Conservation (phyloP, 2,329 filamentous ascomycete genomes). For the Fusarium armeniacum region DNA sequence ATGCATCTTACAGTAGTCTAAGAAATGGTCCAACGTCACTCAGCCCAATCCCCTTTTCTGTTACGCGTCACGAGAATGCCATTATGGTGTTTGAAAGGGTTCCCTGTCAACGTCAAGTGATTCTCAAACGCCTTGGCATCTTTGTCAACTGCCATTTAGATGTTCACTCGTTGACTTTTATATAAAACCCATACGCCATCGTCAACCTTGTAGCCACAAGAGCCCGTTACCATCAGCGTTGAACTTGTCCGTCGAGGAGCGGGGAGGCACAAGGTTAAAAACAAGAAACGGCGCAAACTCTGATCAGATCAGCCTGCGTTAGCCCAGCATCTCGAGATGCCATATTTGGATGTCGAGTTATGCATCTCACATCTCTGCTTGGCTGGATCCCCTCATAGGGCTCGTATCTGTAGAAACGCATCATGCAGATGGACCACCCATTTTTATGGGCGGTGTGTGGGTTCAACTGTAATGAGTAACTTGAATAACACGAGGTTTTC, state of each 20-base stretch:
- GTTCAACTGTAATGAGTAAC: slow-evolving; percentile 29
- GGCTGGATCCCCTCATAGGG: slow-evolving; percentile 26
- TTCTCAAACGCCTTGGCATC: slow-evolving; percentile 3
- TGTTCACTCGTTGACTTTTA: neutral
- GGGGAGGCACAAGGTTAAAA: slow-evolving; percentile 20
- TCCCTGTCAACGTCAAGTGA: slow-evolving; percentile 21
- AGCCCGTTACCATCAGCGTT: slow-evolving; percentile 1
- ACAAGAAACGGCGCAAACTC: slow-evolving; percentile 27
- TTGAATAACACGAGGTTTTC: slow-evolving; percentile 16
- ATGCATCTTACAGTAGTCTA: slow-evolving; percentile 12
- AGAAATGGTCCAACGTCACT: slow-evolving; percentile 4
- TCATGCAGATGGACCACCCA: slow-evolving; percentile 26
- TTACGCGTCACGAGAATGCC: slow-evolving; percentile 5
- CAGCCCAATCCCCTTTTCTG: neutral
- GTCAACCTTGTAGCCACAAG: slow-evolving; percentile 9
- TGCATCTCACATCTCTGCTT: slow-evolving; percentile 21
- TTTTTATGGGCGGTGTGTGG: slow-evolving; percentile 38
- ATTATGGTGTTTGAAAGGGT: neutral
- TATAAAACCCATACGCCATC: slow-evolving; percentile 5
- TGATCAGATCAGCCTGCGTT: slow-evolving; percentile 30
- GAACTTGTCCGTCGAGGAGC: slow-evolving; percentile 12
- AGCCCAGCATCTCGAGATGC: slow-evolving; percentile 24
- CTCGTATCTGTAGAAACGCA: slow-evolving; percentile 40
- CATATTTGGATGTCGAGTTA: slow-evolving; percentile 28
- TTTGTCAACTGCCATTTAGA: slow-evolving; percentile 2